These are phyloP conservation scores for Thraustotheca clavata DNA, from an alignment of 352 stramenopile genomes.

Conservation along the genomic window DNA sequence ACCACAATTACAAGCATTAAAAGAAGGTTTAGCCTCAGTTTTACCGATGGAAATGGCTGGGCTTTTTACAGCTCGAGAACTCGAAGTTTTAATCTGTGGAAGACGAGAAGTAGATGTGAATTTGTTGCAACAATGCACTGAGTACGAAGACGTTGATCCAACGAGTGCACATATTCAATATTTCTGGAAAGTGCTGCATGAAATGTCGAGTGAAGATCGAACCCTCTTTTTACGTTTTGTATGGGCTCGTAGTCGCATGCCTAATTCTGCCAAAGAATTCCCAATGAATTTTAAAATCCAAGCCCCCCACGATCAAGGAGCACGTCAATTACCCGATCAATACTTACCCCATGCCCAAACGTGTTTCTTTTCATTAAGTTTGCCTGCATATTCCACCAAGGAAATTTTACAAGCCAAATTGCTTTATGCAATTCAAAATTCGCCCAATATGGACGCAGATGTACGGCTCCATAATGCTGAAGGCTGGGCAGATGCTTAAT, in stretches of 20 bases:
- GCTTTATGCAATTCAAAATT: constrained; percentile 34
- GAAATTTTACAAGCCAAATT: constrained; percentile 32
- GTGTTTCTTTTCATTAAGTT: constrained; percentile 35
- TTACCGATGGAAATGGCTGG: constrained; percentile 94
- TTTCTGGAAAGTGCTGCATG: constrained; percentile 95
- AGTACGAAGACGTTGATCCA: constrained; percentile 93
- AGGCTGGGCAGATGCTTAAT: constrained; percentile 76
- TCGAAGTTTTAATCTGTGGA: constrained; percentile 95
- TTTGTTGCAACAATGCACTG: constrained; percentile 91
- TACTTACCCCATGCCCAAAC: constrained; percentile 33
- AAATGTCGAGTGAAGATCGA: constrained; percentile 93
- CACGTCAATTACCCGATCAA: constrained; percentile 46
- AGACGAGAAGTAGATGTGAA: constrained; percentile 95
- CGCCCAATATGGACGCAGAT: constrained; percentile 36
- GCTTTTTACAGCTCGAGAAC: constrained; percentile 93
- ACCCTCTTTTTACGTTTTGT: constrained; percentile 97
- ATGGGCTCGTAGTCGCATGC: constrained; percentile 95
- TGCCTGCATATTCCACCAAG: constrained; percentile 35
- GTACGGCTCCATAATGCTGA: constrained; percentile 86
- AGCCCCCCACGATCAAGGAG: constrained; percentile 66
- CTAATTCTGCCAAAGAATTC: constrained; percentile 95
- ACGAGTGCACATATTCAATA: constrained; percentile 83
- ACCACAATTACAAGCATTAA: constrained; percentile 65
- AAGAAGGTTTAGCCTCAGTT: constrained; percentile 88
- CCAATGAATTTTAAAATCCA: constrained; percentile 93